Conservation (phyloP, 192 early-diverging fungal genomes). For the Rhizophagus clarus region DNA sequence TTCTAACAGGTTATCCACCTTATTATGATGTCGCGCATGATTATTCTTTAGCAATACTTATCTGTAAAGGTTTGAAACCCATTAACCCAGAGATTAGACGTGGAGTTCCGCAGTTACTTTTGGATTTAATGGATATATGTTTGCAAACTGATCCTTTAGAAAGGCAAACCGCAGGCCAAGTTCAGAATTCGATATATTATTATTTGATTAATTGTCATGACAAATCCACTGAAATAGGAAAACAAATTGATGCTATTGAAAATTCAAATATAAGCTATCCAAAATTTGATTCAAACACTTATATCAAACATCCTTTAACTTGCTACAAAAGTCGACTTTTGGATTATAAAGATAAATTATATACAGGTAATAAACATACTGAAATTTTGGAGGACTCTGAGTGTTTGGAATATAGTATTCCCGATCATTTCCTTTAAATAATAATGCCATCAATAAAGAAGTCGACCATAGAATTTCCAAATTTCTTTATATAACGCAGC, state of each 20-base stretch:
- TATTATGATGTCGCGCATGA: conserved; percentile 36
- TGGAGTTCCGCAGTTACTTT: conserved; percentile 35
- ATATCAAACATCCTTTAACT: neutral
- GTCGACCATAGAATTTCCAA: no score
- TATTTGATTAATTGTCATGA: neutral
- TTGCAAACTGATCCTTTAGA: conserved; percentile 37
- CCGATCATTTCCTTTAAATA: no score
- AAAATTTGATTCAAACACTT: neutral
- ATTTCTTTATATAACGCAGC: no score
- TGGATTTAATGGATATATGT: conserved; percentile 37
- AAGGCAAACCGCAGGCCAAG: conserved; percentile 10
- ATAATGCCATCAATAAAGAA: no score
- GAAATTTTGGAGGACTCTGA: no score
- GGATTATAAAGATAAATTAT: no score
- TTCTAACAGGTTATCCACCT: conserved; percentile 39
- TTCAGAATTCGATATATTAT: neutral
- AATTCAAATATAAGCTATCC: neutral
- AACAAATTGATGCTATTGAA: neutral
- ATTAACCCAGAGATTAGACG: conserved; percentile 21
- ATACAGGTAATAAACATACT: no score
- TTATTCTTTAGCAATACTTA: conserved; percentile 19
- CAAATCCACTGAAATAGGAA: neutral
- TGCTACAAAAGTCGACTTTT: neutral
- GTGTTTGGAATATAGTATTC: no score
- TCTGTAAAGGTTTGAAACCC: conserved; percentile 36